phyloP scores from a whole-genome alignment of 495 filamentous ascomycete genomes.

The Talaromyces wortmannii region DNA sequence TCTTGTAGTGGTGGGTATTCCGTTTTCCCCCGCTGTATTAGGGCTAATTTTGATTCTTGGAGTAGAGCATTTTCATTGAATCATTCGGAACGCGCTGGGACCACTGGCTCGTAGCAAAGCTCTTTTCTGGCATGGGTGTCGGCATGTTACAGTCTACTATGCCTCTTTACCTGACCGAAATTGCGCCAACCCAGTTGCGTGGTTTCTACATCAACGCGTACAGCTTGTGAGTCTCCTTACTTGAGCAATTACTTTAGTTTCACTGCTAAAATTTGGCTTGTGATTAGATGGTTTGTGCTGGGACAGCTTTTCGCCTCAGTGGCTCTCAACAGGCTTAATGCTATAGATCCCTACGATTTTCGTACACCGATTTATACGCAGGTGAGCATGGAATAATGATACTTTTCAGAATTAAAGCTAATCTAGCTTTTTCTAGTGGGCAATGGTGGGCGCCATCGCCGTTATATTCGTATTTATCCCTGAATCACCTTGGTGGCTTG shows the following conservation, averaged over 20 bases:
- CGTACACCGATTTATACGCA: constrained; percentile 34
- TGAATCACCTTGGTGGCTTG: constrained; percentile 31
- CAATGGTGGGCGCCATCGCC: constrained; percentile 20
- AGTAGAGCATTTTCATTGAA: constrained; percentile 29
- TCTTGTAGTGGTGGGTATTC: constrained; percentile 9
- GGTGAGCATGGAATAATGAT: constrained; percentile 7
- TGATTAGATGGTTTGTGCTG: constrained; percentile 28
- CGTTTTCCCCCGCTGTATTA: not conserved
- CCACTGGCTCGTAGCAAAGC: constrained; percentile 33
- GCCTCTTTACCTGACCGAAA: constrained; percentile 33
- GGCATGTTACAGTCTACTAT: constrained; percentile 34
- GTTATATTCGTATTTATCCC: constrained; percentile 25
- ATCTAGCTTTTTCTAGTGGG: constrained; percentile 15
- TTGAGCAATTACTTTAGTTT: not conserved
- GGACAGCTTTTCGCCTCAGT: constrained; percentile 34
- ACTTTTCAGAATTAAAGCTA: not conserved
- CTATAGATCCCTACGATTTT: constrained; percentile 20
- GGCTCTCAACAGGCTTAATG: constrained; percentile 22
- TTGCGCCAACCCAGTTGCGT: constrained; percentile 29
- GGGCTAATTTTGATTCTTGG: not conserved
- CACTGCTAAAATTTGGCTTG: not conserved
- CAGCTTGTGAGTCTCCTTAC: constrained; percentile 19
- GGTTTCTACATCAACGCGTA: constrained; percentile 35
- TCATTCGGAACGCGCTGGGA: constrained; percentile 27
- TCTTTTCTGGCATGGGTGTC: constrained; percentile 33